A percentile compares a stretch with the other conserved stretches of the same genome.
phyloP scores from a whole-genome alignment of 306 rosid genomes.

The Cyamopsis tetragonoloba region DNA sequence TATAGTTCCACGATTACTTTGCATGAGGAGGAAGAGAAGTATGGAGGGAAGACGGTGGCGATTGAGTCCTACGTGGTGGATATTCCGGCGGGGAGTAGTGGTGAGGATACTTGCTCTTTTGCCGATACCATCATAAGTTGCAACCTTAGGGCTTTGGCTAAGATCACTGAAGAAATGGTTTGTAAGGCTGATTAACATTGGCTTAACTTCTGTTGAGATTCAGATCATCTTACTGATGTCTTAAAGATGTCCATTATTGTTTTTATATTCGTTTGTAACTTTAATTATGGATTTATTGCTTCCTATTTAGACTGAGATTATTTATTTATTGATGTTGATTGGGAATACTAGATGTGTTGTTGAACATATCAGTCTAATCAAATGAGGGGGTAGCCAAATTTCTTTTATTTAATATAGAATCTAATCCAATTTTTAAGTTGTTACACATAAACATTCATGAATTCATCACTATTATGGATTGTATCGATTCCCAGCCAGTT shows the following conservation, averaged over 20 bases:
- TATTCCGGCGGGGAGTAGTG: constrained; percentile 43
- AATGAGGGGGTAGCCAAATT: too few relatives aligned
- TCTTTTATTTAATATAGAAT: neutral
- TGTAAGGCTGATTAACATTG: neutral
- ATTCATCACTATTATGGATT: neutral
- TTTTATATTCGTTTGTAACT: neutral
- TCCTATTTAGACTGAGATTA: neutral
- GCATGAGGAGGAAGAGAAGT: constrained; percentile 38
- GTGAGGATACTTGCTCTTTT: constrained; percentile 60
- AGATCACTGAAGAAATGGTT: constrained; percentile 32
- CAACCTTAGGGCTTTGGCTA: constrained; percentile 58
- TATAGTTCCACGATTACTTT: constrained; percentile 50
- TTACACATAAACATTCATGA: neutral
- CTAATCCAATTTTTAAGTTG: neutral
- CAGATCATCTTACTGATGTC: neutral
- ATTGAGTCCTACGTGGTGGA: constrained; percentile 70
- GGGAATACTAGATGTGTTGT: neutral
- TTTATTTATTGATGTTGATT: too few relatives aligned
- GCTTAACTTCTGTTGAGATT: neutral
- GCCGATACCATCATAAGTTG: constrained; percentile 51
- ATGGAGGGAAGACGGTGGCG: constrained; percentile 38
- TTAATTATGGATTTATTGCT: neutral
- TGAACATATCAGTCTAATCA: neutral
- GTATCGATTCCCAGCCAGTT: too few relatives aligned
- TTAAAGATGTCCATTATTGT: neutral